A percentile compares a stretch with the other conserved stretches of the same genome.
These are phyloP conservation scores for Mycena vitilis DNA, from an alignment of 768 basidiomycete species.

Conservation along the genomic window DNA sequence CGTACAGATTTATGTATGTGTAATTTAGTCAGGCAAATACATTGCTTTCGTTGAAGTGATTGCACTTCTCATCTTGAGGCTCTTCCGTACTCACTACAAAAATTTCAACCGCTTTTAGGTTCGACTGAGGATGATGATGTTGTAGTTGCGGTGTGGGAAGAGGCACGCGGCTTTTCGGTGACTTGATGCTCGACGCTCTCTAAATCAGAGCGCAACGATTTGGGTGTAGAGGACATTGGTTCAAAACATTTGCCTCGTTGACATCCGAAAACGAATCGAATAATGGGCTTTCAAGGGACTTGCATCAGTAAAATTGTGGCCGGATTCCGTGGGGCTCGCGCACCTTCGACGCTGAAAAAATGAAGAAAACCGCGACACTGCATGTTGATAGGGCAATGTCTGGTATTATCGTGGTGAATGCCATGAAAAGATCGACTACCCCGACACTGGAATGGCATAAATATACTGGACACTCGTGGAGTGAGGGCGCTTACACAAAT, in stretches of 20 bases:
- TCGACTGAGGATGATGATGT: background rate
- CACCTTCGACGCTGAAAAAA: slow-evolving; percentile 29
- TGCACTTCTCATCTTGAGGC: background rate
- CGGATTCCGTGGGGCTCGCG: background rate
- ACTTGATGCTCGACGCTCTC: background rate
- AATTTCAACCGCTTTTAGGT: background rate
- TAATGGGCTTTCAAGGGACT: slow-evolving; percentile 16
- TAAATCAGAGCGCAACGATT: background rate
- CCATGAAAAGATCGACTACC: slow-evolving; percentile 14
- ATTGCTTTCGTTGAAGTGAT: slow-evolving; percentile 1
- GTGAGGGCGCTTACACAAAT: slow-evolving; percentile 24
- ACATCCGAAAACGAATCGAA: slow-evolving; percentile 26
- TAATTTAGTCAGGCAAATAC: background rate
- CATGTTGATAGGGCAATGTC: slow-evolving; percentile 31
- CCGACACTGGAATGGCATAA: slow-evolving; percentile 16
- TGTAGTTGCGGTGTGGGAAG: slow-evolving; percentile 1
- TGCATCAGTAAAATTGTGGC: background rate
- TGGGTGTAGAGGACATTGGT: background rate
- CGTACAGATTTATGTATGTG: slow-evolving; percentile 17
- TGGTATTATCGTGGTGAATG: slow-evolving; percentile 18
- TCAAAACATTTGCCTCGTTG: background rate
- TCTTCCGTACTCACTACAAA: too few species aligned
- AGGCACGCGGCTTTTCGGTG: slow-evolving; percentile 11
- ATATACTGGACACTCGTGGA: background rate
- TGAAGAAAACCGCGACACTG: slow-evolving; percentile 31